Evolutionary conservation across 2,329 filamentous ascomycete species (phyloP), one percentile per base, ranked within the genome.

Genomic region (Didymella pinodella): DNA sequence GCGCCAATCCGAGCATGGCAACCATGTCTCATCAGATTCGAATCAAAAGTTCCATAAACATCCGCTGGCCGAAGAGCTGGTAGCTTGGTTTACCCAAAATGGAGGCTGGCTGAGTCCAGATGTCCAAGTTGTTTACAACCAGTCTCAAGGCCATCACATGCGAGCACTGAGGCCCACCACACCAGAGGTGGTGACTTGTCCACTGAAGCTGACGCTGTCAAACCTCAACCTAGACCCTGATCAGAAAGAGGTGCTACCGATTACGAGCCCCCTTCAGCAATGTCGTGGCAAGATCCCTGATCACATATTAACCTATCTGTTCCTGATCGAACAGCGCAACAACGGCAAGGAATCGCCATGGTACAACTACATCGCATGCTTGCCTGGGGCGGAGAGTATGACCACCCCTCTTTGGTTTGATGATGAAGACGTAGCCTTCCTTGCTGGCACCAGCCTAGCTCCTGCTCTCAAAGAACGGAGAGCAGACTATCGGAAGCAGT

Each of bases 331-430:
- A 62, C 75, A 78, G 61, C 65, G 65, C 32, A 62, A 53, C 29
- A 67, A 52, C 59, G 65, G 48, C 48, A 64, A 32, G n/a, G 53
- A 63, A 1, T 76, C 74, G 14, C 69, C 65, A 58, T 79, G 77
- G 77, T 50, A 67, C 26, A 65, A 71, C 28, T 79, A 79, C 57
- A 72, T 79, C 48, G 62, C 64, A 20, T 72, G 71, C 46, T 65
- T 79, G 45, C 77, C 77, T 11, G 61, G 26, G 11, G 59, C 67
- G 12, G 64, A 72, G 22, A 62, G 59, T 16, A 69, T 79, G 69
- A 71, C 65, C n/a, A 78, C 77, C 12, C 74, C 77, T 16, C 58
- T 78, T 7, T 79, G 71, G 70, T 78, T 78, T 49, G 54, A 69
- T 25, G 65, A 74, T 4, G 66, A 74, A 20, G 77, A 79, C 50